These are phyloP conservation scores for Cladosporium sp. DNA, from an alignment of 2,329 filamentous ascomycete species.

Conservation along the genomic window DNA sequence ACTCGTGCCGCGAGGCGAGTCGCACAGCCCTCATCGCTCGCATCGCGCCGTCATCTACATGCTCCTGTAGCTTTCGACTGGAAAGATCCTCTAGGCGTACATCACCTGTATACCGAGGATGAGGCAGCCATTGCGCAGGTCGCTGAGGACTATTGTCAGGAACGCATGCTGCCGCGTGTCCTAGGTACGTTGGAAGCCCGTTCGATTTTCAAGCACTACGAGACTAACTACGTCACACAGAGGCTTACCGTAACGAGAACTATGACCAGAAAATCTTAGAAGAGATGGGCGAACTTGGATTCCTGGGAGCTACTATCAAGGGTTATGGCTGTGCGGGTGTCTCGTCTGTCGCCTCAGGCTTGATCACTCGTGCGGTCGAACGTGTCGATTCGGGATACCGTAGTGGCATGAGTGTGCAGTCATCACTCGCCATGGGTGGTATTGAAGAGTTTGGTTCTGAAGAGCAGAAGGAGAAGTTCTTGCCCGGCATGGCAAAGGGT, in stretches of 20 bases:
- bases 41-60: conserved; percentile 42
- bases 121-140: conserved; percentile 88
- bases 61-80: conserved; percentile 69
- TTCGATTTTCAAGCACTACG: not conserved
- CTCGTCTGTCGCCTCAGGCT: conserved; percentile 81
- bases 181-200: conserved; percentile 59
- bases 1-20: conserved; percentile 42
- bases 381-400: conserved; percentile 89
- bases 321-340: conserved; percentile 88
- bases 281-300: conserved; percentile 91
- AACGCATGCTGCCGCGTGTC: conserved; percentile 79
- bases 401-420: conserved; percentile 91
- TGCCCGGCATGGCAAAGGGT: conserved; percentile 79
- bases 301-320: conserved; percentile 80
- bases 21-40: conserved; percentile 34
- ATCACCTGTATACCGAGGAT: conserved; percentile 80
- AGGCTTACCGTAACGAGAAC: conserved; percentile 81
- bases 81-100: conserved; percentile 80
- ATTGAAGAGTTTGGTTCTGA: conserved; percentile 85
- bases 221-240: conserved; percentile 46
- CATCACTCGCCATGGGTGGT: conserved; percentile 88
- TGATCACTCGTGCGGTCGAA: conserved; percentile 89
- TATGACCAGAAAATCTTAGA: conserved; percentile 82
- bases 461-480: conserved; percentile 81
- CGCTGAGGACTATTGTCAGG: conserved; percentile 91